Evolutionary conservation across 73 alveolate species (phyloP).

Genomic region (Paramecium primaurelia): DNA sequence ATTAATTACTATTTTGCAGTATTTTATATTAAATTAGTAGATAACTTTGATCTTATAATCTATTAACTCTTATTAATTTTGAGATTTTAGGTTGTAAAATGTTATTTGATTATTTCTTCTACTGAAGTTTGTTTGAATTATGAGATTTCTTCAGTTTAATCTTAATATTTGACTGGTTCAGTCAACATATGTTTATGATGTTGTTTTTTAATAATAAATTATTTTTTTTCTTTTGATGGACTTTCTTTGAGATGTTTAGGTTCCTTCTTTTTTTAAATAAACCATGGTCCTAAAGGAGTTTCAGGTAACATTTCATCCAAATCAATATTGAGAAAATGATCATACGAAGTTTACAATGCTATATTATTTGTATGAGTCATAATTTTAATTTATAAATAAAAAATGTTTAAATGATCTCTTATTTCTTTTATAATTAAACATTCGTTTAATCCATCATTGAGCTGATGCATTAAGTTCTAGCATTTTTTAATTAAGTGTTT

Average conservation of each 20-base stretch:
- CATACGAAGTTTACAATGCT: not conserved
- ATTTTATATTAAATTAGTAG: not conserved
- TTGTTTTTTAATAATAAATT: not conserved
- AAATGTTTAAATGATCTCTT: not conserved
- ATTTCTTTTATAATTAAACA: not conserved
- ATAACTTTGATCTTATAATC: not conserved
- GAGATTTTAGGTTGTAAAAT: not conserved
- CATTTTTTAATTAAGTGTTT: not conserved
- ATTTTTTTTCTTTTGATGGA: not conserved
- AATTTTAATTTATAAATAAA: not conserved
- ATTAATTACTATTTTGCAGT: not conserved
- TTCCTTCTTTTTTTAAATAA: not conserved
- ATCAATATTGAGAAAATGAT: not conserved
- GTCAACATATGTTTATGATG: not conserved
- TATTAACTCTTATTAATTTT: not conserved
- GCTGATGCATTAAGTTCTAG: not conserved
- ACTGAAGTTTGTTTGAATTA: not conserved
- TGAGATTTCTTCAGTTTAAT: not conserved
- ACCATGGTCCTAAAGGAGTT: constrained; percentile 28
- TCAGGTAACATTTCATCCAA: not conserved
- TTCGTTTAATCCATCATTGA: not conserved
- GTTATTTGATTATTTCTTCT: not conserved
- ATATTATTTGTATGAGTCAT: not conserved
- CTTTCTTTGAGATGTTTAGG: not conserved
- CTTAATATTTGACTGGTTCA: not conserved